Conservation (phyloP, 768 basidiomycete genomes). For the Galerina sulciceps region DNA sequence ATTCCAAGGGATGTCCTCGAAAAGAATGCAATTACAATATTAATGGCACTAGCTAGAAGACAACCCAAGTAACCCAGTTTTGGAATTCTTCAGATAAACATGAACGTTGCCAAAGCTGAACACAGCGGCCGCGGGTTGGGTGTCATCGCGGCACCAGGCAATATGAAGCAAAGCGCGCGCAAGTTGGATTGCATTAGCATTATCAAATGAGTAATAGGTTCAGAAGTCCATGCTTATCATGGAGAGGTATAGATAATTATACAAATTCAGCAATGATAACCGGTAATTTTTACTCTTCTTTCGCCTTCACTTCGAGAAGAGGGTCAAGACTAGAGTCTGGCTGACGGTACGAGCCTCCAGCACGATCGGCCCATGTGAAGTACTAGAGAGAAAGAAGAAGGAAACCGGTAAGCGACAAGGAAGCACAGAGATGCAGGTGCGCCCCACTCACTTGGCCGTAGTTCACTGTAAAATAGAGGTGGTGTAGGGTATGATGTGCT, state of each 20-base stretch:
- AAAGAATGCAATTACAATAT: no score
- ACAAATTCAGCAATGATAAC: constrained; percentile 14
- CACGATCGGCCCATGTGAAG: constrained; percentile 93
- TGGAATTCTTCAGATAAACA: no score
- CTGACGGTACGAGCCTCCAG: constrained; percentile 85
- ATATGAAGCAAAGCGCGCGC: no score
- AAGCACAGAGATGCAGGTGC: not conserved
- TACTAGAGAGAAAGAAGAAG: constrained; percentile 58
- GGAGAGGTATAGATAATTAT: constrained; percentile 20
- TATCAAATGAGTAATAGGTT: not conserved
- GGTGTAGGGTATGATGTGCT: constrained; percentile 96
- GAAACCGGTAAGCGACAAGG: constrained; percentile 3
- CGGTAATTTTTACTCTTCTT: constrained; percentile 20
- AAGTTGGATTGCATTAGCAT: no score
- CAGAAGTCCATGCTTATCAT: constrained; percentile 8
- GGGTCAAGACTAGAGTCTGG: constrained; percentile 87
- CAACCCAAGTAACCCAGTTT: no score
- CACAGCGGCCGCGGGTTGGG: no score
- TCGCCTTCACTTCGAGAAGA: constrained; percentile 61
- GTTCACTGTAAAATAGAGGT: constrained; percentile 96
- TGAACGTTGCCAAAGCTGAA: no score
- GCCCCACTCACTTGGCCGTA: constrained; percentile 75
- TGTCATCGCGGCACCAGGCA: no score
- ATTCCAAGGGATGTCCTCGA: no score
- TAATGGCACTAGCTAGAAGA: no score